Base-by-base conservation (phyloP, 495 filamentous ascomycete genomes). In the Podospora fimiseda region DNA sequence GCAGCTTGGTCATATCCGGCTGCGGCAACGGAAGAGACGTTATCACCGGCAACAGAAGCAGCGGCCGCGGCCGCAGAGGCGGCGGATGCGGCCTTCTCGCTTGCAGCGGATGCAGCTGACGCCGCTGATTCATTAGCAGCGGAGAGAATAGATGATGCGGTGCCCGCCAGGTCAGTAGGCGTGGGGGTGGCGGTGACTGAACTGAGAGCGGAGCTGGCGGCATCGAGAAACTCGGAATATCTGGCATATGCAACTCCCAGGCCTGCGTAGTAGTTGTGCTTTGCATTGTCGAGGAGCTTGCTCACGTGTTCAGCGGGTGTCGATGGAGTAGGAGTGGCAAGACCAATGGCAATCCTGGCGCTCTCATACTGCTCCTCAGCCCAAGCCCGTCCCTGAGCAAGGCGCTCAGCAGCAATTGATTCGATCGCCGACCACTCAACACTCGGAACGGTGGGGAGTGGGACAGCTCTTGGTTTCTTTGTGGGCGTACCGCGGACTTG, bases 221-320 rank as follows among this genome's bases (percentile, higher is more conserved):
- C 81, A 11, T 74, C 74, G 6, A 90, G 53, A 58, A 92, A 90
- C 22, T 84, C 81, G 9, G 85, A 81, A 59, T 89, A 91, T 16
- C 81, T 80, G 40, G 83, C 87, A 61, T 93, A 86, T 2, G 88
- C 88, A 18, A 89, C 57, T 14, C 88, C 88, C 48, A 91, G 57
- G 9, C 81, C 86, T 50, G 88, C 84, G 57, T 90, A 90, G 64
- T 90, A 93, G 56, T 83, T 84, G 48, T 81, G 73, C 55, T 80
- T 82, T 22, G 84, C 83, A 39, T 79, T 69, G 50, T 82, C 78
- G 16, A 80, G 71, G 8, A 86, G 57, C 56, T 84, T 78, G 56
- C 74, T 71, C 14, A 73, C 71, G 40, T 74, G 65, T 39, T 74
- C 64, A 39, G 70, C 53, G 15, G 66, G 67, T 11, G 65, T 64